phyloP scores from a whole-genome alignment of 495 filamentous ascomycete species.

The Aspergillus ellipticus region DNA sequence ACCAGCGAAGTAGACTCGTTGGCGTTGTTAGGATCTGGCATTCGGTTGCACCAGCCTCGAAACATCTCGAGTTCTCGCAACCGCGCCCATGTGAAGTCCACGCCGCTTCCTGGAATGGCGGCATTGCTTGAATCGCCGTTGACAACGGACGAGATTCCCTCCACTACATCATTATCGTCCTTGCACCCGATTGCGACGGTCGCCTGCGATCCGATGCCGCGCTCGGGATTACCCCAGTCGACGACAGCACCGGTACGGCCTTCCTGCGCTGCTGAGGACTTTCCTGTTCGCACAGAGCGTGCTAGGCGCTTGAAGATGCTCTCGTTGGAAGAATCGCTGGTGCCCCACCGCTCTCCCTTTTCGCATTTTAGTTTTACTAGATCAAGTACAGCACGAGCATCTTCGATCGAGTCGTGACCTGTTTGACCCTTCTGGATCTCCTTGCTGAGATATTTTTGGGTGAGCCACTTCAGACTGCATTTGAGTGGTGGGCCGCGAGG shows the following conservation, averaged over 20 bases:
- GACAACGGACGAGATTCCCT: constrained; percentile 62
- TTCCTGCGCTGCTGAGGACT: constrained; percentile 37
- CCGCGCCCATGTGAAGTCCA: constrained; percentile 87
- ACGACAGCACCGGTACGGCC: constrained; percentile 75
- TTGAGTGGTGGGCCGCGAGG: constrained; percentile 69
- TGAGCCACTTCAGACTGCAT: constrained; percentile 76
- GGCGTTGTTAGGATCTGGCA: constrained; percentile 44
- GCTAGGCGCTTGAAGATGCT: constrained; percentile 81
- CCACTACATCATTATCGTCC: constrained; percentile 70
- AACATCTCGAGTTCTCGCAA: constrained; percentile 78
- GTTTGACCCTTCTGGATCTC: constrained; percentile 78
- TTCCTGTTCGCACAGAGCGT: constrained; percentile 53
- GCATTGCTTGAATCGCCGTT: constrained; percentile 62
- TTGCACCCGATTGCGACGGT: constrained; percentile 67
- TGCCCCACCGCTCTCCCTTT: constrained; percentile 79
- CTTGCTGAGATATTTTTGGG: constrained; percentile 72
- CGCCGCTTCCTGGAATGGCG: constrained; percentile 62
- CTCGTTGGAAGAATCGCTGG: constrained; percentile 68
- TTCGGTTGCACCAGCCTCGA: constrained; percentile 75
- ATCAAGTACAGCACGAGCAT: constrained; percentile 84
- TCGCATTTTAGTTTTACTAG: constrained; percentile 94
- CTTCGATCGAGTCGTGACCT: constrained; percentile 90
- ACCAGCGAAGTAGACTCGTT: constrained; percentile 47
- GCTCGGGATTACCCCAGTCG: constrained; percentile 80
- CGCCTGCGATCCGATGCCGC: constrained; percentile 69